Evolutionary conservation across 1,284 basidiomycete genomes (phyloP).

Genomic region (Pascua sp.): DNA sequence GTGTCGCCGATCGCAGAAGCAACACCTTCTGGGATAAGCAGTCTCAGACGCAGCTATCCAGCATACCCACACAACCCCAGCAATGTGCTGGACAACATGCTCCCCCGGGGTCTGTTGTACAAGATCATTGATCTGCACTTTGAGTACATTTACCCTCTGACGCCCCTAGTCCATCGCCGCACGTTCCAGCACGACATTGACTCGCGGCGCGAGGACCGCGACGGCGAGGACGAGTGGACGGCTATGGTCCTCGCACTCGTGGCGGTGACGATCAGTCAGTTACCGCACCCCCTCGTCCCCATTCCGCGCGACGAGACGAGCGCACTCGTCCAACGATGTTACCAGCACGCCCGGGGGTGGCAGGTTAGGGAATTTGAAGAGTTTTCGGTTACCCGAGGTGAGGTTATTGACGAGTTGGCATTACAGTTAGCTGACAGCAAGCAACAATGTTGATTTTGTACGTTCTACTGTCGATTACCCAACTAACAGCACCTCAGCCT

Average conservation of each 20-base stretch:
- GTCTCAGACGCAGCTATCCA: not conserved
- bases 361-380: constrained; percentile 6
- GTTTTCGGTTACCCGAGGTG: constrained; percentile 6
- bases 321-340: constrained; percentile 15
- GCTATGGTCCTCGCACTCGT: constrained; percentile 78
- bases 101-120: constrained; percentile 26
- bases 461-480: not conserved
- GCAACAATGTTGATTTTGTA: not conserved
- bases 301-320: constrained; percentile 11
- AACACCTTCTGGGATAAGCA: not conserved
- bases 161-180: constrained; percentile 56
- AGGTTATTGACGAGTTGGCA: not conserved
- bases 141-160: constrained; percentile 77
- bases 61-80: constrained; percentile 15
- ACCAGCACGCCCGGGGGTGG: not conserved
- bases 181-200: constrained; percentile 78
- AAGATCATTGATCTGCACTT: constrained; percentile 72
- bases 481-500: not conserved
- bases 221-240: constrained; percentile 62
- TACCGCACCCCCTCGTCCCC: constrained; percentile 20
- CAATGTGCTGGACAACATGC: constrained; percentile 35
- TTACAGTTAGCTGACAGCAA: not conserved
- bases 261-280: constrained; percentile 67
- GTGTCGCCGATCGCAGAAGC: not conserved
- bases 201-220: constrained; percentile 67